Evolutionary conservation across 2,329 filamentous ascomycete genomes (phyloP).

Genomic region (Scedosporium dehoogii): DNA sequence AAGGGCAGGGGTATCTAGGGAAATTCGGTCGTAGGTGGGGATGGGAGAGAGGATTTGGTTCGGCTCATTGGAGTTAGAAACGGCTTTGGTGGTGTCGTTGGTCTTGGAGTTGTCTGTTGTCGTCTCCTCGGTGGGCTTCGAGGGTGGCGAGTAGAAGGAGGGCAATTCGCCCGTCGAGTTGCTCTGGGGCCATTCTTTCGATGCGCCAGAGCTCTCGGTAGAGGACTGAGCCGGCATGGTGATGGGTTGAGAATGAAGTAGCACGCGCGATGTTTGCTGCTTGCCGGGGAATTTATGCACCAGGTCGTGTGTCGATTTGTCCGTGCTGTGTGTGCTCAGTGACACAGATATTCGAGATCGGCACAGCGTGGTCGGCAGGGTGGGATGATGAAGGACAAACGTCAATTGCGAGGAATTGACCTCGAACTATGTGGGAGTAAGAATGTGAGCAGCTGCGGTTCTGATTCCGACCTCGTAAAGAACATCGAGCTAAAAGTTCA

Average conservation of each 20-base stretch:
- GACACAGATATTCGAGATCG: too few relatives aligned
- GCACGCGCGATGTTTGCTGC: too few relatives aligned
- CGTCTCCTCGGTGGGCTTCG: background rate
- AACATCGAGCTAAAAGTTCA: too few relatives aligned
- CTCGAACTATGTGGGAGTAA: too few relatives aligned
- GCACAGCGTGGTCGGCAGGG: too few relatives aligned
- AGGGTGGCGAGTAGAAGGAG: slow-evolving; percentile 11
- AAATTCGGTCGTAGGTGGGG: background rate
- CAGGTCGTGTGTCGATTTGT: too few relatives aligned
- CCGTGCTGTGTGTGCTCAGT: too few relatives aligned
- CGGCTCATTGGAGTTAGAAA: background rate
- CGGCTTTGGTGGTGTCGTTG: background rate
- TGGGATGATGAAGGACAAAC: too few relatives aligned
- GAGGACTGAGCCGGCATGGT: background rate
- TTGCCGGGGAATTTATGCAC: too few relatives aligned
- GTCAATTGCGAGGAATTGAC: too few relatives aligned
- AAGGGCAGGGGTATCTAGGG: slow-evolving; percentile 5
- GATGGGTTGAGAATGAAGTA: background rate
- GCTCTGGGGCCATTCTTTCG: background rate
- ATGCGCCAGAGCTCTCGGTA: background rate
- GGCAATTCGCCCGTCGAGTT: slow-evolving; percentile 6
- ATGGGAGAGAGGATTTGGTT: background rate
- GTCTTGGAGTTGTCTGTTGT: background rate
- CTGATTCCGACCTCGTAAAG: too few relatives aligned
- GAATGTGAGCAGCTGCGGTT: too few relatives aligned